phyloP scores from a whole-genome alignment of 345 rosid species.

The Toxicodendron radicans region DNA sequence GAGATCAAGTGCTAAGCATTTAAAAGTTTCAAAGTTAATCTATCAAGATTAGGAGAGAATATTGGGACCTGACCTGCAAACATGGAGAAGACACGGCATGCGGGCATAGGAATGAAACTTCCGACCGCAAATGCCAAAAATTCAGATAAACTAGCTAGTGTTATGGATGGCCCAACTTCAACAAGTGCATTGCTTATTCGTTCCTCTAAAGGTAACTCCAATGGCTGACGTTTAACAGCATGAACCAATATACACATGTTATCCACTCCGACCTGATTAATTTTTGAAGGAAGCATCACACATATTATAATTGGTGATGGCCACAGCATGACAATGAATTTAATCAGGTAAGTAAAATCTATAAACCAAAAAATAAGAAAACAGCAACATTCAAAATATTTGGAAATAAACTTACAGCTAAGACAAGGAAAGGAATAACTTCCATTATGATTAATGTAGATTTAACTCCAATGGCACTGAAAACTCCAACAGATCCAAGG shows the following conservation, averaged over 20 bases:
- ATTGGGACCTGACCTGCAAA: constrained; percentile 67
- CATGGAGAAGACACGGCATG: constrained; percentile 95
- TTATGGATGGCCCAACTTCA: constrained; percentile 98
- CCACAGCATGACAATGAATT: background rate
- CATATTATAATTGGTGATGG: background rate
- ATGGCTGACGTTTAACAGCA: constrained; percentile 87
- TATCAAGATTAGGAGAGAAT: constrained; percentile 2
- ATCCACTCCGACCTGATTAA: constrained; percentile 90
- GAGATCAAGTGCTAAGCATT: background rate
- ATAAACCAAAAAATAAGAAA: background rate
- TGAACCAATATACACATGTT: constrained; percentile 98
- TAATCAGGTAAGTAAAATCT: background rate
- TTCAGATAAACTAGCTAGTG: constrained; percentile 95
- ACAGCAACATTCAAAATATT: constrained; percentile 10
- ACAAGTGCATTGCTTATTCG: constrained; percentile 91
- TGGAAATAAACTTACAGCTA: constrained; percentile 74
- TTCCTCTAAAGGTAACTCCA: constrained; percentile 67
- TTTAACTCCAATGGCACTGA: constrained; percentile 85
- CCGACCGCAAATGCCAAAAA: constrained; percentile 97
- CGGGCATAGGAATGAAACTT: constrained; percentile 94
- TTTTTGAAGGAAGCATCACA: background rate
- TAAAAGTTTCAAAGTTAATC: constrained; percentile 4
- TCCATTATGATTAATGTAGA: constrained; percentile 97
- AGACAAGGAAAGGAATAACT: constrained; percentile 96
- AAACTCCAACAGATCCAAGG: constrained; percentile 91